Base-by-base conservation (phyloP, 768 basidiomycete species). In the Lactarius quietus region DNA sequence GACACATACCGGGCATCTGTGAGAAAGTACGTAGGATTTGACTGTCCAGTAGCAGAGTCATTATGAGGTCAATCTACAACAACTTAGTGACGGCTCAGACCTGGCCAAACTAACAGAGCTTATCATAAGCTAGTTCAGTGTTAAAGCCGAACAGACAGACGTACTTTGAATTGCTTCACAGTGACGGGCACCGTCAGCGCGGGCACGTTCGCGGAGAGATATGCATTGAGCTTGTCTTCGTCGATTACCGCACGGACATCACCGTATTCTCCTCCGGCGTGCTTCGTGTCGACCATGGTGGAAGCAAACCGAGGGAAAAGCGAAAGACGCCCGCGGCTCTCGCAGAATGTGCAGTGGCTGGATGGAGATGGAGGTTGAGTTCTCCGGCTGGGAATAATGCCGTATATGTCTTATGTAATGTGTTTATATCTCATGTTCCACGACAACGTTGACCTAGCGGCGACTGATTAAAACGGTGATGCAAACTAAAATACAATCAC, bases 11-110 rank as follows among this genome's bases (percentile, higher is more conserved):
- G 83, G 20, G 84, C 80, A 76, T 93, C 92, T 6, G 86, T 91
- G 57, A 99, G 76, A 77, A 98, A 91, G 75, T 98, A 99, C 0
- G 96, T 98, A 0, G 96, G 96, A 73, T 99, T 99, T 9, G 93
- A 94, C 92, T 95, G 74, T 6, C n/a, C n/a, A n/a, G 38, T 56
- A 14, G 17, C 33, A 52, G 35, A 41, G 12, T 23, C 38, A 18
- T 45, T 60, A 55, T 63, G 5, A 48, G 33, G 31, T 39, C 23
- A 48, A 33, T 26, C 18, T 35, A 29, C 36, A 6, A 29, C 33
- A 33, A n/a, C 1, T 12, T 31, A 8, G 33, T 33, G 18, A 45
- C 4, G 26, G n/a, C 15, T 51, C 80, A 72, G 75, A 93, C 93
- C 86, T 95, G 93, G 53, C 92, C 93, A 76, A 91, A 94, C 92